Conservation (phyloP, 768 basidiomycete species). For the Lactifluus pinguis region DNA sequence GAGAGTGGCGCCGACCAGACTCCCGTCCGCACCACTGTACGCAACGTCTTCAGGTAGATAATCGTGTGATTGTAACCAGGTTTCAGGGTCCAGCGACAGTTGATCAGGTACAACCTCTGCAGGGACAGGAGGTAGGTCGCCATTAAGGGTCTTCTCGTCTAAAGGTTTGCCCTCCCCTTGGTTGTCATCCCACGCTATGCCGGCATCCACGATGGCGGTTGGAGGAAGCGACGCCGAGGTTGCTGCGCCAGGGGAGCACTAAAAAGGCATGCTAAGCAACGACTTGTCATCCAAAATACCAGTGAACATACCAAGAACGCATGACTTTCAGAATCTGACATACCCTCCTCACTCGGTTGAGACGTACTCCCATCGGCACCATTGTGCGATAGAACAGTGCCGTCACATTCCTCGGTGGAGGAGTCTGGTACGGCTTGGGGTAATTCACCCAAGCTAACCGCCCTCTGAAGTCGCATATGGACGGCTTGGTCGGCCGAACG, state of each 20-base stretch:
- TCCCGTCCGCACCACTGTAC: conserved; percentile 84
- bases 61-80: conserved; percentile 63
- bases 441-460: conserved; percentile 28
- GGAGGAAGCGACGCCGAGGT: conserved; percentile 41
- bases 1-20: conserved; percentile 85
- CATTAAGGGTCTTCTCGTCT: conserved; percentile 49
- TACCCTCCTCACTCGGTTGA: background rate
- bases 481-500: conserved; percentile 36
- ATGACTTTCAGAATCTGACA: background rate
- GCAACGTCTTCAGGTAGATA: conserved; percentile 78
- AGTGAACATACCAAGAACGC: conserved; percentile 4
- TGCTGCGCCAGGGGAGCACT: conserved; percentile 28
- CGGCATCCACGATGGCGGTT: conserved; percentile 41
- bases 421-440: background rate
- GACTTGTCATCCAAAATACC: background rate
- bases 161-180: conserved; percentile 28
- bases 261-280: background rate
- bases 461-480: conserved; percentile 26
- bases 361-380: background rate
- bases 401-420: conserved; percentile 1
- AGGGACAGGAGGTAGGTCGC: conserved; percentile 43
- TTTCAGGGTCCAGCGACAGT: conserved; percentile 31
- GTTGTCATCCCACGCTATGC: conserved; percentile 53
- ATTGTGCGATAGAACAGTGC: background rate
- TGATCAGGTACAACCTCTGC: conserved; percentile 26